Evolutionary conservation across 768 basidiomycete species (phyloP).

Genomic region (Boletus sensibilis): DNA sequence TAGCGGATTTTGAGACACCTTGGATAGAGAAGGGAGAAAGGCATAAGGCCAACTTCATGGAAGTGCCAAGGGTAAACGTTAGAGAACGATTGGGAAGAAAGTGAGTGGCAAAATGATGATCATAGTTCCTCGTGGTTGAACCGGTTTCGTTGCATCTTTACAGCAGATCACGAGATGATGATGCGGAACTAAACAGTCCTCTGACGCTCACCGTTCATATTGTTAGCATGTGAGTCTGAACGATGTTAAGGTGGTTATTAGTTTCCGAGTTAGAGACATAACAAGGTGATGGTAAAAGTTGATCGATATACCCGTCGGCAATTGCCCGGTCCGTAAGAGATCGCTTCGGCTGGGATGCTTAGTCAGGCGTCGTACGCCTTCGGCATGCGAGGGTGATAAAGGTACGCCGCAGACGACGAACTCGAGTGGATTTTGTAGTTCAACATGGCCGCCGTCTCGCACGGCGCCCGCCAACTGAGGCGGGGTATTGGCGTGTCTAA

Average conservation of each 20-base stretch:
- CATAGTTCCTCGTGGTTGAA: neutral
- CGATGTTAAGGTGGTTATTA: no score
- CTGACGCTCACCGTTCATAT: no score
- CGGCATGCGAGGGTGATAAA: constrained; percentile 4
- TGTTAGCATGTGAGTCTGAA: no score
- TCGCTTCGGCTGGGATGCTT: neutral
- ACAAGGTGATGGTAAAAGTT: no score
- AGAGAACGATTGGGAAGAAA: no score
- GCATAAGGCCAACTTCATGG: neutral
- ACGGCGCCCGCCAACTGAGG: constrained; percentile 27
- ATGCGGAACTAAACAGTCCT: no score
- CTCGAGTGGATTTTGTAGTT: no score
- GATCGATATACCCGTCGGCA: no score
- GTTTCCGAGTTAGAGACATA: no score
- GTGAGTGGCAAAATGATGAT: neutral
- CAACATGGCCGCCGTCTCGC: constrained; percentile 27
- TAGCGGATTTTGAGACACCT: neutral
- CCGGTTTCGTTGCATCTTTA: neutral
- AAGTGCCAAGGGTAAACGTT: no score
- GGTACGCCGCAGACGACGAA: neutral
- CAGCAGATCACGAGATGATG: neutral
- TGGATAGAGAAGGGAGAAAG: neutral
- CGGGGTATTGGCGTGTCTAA: constrained; percentile 19
- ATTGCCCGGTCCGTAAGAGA: no score
- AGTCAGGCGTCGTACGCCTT: constrained; percentile 20